Percentiles rank a stretch among this genome's conserved stretches.
Evolutionary conservation across 495 filamentous ascomycete genomes (phyloP).

Genomic region (Ramalina peruviana): DNA sequence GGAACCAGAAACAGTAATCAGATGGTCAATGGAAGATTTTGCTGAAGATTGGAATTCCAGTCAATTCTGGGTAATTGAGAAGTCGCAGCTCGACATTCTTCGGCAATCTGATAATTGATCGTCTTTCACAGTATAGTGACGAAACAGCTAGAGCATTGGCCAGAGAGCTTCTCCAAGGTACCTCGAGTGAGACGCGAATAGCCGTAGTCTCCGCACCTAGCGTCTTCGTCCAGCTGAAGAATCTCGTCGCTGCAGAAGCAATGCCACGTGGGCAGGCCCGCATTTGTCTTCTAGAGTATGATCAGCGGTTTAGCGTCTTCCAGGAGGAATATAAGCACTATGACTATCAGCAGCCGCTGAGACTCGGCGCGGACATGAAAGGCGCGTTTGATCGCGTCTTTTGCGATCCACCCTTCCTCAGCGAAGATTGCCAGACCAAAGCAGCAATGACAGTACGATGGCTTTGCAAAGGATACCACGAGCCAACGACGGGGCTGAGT

Average conservation of each 20-base stretch:
- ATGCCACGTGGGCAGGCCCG: constrained; percentile 28
- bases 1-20: constrained; percentile 19
- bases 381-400: constrained; percentile 51
- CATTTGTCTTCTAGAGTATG: constrained; percentile 53
- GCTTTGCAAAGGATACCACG: constrained; percentile 33
- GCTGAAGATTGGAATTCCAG: constrained; percentile 69
- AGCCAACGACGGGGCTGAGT: no score
- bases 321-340: constrained; percentile 50
- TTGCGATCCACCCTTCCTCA: constrained; percentile 65
- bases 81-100: background rate
- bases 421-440: constrained; percentile 70
- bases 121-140: constrained; percentile 45
- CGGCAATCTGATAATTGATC: background rate
- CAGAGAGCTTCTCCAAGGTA: constrained; percentile 43
- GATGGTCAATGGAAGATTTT: constrained; percentile 57
- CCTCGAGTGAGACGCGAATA: constrained; percentile 38
- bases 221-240: constrained; percentile 61
- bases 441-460: constrained; percentile 61
- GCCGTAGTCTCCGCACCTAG: constrained; percentile 62
- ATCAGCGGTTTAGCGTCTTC: constrained; percentile 57
- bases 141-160: constrained; percentile 50
- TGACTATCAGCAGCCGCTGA: constrained; percentile 53
- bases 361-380: constrained; percentile 43
- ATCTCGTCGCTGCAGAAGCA: constrained; percentile 37
- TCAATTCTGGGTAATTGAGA: constrained; percentile 55